Conservation (phyloP, 345 rosid genomes). For the Mercurialis annua region DNA sequence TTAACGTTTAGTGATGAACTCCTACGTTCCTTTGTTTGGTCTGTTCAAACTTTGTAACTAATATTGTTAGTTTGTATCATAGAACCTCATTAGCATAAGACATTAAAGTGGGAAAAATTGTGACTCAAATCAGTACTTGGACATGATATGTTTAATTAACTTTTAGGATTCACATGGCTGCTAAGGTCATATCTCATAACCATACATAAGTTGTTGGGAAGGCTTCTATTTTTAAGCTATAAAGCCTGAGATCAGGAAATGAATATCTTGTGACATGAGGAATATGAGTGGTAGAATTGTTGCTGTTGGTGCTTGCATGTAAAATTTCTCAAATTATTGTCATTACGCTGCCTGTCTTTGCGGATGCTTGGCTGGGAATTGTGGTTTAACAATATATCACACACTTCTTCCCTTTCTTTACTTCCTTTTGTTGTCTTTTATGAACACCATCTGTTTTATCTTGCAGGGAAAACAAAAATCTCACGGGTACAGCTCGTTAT, state of each 20-base stretch:
- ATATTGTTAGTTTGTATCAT: not conserved
- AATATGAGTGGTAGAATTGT: not conserved
- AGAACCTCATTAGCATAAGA: not conserved
- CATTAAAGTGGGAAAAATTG: not conserved
- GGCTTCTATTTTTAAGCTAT: not conserved
- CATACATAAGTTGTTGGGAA: not conserved
- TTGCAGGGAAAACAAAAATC: conserved; percentile 94
- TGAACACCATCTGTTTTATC: conserved; percentile 11
- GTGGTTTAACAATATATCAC: not conserved
- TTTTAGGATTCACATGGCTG: not conserved
- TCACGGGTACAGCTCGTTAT: conserved; percentile 96
- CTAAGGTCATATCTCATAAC: not conserved
- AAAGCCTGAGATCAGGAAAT: not conserved
- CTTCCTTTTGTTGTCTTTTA: conserved; percentile 7
- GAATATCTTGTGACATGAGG: not conserved
- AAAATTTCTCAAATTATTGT: not conserved
- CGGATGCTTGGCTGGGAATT: not conserved
- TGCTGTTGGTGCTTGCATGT: not conserved
- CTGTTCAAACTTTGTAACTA: not conserved
- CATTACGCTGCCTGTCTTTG: not conserved
- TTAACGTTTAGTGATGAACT: not conserved
- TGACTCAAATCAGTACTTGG: too few relatives aligned
- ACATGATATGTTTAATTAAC: not conserved
- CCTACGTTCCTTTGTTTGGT: not conserved
- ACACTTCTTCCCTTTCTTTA: not conserved